phyloP scores from a whole-genome alignment of 768 basidiomycete species.

The Termitomyces sp. region DNA sequence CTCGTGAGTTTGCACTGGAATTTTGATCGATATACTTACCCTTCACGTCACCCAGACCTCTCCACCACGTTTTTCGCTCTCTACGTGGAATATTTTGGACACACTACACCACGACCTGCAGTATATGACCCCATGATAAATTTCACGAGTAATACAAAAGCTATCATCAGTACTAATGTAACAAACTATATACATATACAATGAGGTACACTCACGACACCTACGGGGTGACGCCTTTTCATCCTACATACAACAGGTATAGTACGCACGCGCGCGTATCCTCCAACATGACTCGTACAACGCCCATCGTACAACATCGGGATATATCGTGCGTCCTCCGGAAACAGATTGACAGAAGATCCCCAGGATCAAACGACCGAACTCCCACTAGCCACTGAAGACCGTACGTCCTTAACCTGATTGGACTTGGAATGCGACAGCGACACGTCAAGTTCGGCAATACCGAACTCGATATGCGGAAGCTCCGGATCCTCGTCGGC shows the following conservation, averaged over 20 bases:
- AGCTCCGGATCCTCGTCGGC: conserved; percentile 21
- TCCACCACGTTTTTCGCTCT: background rate
- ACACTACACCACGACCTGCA: background rate
- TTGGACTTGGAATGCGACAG: background rate
- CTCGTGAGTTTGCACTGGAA: too few species aligned
- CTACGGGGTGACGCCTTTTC: background rate
- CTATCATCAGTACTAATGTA: background rate
- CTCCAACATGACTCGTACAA: background rate
- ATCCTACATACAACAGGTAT: background rate
- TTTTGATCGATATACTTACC: too few species aligned
- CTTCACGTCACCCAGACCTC: background rate
- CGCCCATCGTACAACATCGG: background rate
- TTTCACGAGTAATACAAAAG: background rate
- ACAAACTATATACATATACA: background rate
- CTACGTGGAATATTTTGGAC: background rate
- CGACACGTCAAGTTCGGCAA: conserved; percentile 24
- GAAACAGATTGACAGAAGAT: background rate
- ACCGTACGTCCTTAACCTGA: conserved; percentile 1
- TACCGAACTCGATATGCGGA: conserved; percentile 32
- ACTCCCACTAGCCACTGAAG: conserved; percentile 12
- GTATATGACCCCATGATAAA: too few species aligned
- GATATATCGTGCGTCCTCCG: background rate
- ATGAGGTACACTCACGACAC: background rate
- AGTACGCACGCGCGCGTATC: background rate
- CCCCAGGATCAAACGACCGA: conserved; percentile 1